Evolutionary conservation across 345 rosid species (phyloP).

Genomic region (Euclidium syriacum): DNA sequence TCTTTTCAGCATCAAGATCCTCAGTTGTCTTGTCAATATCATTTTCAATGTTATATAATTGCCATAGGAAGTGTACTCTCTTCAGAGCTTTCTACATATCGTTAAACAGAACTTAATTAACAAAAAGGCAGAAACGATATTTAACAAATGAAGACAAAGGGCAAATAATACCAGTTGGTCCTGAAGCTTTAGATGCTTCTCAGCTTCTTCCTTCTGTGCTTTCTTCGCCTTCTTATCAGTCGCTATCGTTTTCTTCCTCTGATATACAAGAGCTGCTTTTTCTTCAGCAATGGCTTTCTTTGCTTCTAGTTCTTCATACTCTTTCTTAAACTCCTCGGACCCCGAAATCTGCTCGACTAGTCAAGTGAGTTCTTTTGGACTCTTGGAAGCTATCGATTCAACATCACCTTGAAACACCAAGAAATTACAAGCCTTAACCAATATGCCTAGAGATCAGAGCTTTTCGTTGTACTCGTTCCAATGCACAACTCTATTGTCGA

Average conservation of each 20-base stretch:
- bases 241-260: conserved; percentile 73
- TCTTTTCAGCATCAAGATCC: conserved; percentile 65
- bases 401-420: conserved; percentile 99
- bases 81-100: conserved; percentile 77
- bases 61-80: conserved; percentile 82
- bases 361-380: conserved; percentile 86
- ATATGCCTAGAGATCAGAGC: conserved; percentile 76
- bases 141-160: no score
- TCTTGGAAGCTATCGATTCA: conserved; percentile 98
- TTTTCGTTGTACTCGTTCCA: conserved; percentile 83
- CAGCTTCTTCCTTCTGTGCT: conserved; percentile 99
- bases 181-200: conserved; percentile 81
- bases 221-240: conserved; percentile 95
- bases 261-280: conserved; percentile 71
- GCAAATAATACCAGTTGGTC: conserved; percentile 64
- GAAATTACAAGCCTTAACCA: conserved; percentile 95
- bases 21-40: conserved; percentile 55
- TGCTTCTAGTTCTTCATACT: conserved; percentile 73
- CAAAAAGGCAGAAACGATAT: neutral
- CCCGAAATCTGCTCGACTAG: conserved; percentile 95
- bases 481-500: conserved; percentile 67
- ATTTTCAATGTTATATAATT: conserved; percentile 67
- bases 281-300: conserved; percentile 83
- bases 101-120: conserved; percentile 8
- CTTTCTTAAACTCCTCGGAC: conserved; percentile 89